Percentiles rank a stretch among this genome's conserved stretches.
Conservation (phyloP, 1,284 basidiomycete species). For the Ustilago trichophora region DNA sequence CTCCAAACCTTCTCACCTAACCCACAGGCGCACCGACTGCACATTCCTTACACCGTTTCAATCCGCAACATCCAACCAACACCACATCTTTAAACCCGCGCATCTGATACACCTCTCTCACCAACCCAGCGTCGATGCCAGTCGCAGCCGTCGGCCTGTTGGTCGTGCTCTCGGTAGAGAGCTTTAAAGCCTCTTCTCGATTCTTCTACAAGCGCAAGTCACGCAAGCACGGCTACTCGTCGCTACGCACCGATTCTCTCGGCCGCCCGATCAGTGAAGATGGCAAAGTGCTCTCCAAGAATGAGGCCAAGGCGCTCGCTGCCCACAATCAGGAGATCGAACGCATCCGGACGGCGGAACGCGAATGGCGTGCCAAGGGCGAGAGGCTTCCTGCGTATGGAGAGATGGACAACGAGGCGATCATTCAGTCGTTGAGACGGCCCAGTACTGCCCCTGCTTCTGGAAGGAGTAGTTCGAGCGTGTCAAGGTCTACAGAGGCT, state of each 20-base stretch:
- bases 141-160: constrained; percentile 33
- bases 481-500: too few relatives aligned
- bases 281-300: constrained; percentile 37
- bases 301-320: constrained; percentile 40
- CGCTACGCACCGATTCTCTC: constrained; percentile 35
- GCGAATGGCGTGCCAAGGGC: constrained; percentile 42
- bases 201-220: constrained; percentile 38
- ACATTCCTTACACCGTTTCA: not conserved
- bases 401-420: constrained; percentile 32
- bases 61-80: too few relatives aligned
- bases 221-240: constrained; percentile 42
- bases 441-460: constrained; percentile 27
- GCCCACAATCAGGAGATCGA: constrained; percentile 43
- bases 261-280: constrained; percentile 40
- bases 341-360: constrained; percentile 43
- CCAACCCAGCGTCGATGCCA: constrained; percentile 22
- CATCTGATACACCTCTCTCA: too few relatives aligned
- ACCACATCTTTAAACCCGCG: too few relatives aligned
- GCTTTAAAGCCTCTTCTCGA: constrained; percentile 43
- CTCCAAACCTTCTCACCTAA: not conserved
- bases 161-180: constrained; percentile 39
- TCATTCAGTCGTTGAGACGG: constrained; percentile 28
- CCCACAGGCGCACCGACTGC: not conserved
- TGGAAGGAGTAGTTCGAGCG: not conserved
- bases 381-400: constrained; percentile 34